Conservation (phyloP, 177 flowering plant species). For the Vitis hybrid region DNA sequence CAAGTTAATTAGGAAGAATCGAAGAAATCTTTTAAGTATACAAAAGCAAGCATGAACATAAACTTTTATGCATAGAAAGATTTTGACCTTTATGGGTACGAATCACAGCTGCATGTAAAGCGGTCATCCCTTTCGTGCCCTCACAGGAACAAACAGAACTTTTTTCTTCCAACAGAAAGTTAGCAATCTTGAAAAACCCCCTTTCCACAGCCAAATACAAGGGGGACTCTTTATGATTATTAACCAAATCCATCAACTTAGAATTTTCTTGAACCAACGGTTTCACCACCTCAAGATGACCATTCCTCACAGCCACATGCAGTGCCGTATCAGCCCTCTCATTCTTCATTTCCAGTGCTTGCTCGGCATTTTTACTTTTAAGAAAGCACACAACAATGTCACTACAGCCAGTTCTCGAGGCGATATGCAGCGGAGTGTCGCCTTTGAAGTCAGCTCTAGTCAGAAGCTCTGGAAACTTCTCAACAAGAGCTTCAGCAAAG, state of each 20-base stretch:
- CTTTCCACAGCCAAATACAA: slow-evolving; percentile 23
- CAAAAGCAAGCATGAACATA: no score
- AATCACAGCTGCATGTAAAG: slow-evolving; percentile 5
- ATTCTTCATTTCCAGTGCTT: slow-evolving; percentile 10
- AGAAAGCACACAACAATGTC: not conserved
- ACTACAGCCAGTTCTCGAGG: not conserved
- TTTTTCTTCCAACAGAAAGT: not conserved
- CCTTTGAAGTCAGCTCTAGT: slow-evolving; percentile 9
- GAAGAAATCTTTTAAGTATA: no score
- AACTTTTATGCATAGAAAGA: not conserved
- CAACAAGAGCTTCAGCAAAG: not conserved
- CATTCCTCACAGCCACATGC: slow-evolving; percentile 21
- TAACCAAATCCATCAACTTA: not conserved
- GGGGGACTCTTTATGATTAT: slow-evolving; percentile 19
- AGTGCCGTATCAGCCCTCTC: slow-evolving; percentile 15
- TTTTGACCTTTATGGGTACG: slow-evolving; percentile 3
- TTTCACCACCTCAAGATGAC: slow-evolving; percentile 13
- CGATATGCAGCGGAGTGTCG: slow-evolving; percentile 19
- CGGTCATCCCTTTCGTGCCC: slow-evolving; percentile 5
- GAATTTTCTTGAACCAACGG: slow-evolving; percentile 13
- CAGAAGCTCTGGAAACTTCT: slow-evolving; percentile 7
- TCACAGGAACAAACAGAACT: not conserved
- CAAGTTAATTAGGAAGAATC: no score
- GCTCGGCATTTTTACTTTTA: not conserved
- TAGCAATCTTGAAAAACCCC: slow-evolving; percentile 4